phyloP scores from a whole-genome alignment of 768 basidiomycete species.

The Naematelia aurantialba region DNA sequence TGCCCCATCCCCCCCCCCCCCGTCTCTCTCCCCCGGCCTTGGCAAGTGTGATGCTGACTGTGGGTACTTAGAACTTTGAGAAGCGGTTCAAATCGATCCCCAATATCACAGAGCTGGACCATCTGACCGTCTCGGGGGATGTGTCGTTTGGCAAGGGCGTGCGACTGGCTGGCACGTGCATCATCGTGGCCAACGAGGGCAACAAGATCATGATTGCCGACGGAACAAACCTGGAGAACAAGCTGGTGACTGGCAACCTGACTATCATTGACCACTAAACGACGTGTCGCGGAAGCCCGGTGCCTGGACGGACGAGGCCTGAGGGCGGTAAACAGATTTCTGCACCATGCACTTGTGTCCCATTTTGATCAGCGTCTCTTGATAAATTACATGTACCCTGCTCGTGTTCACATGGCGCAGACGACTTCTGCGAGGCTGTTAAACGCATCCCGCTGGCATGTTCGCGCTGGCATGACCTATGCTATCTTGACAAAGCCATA shows the following conservation, averaged over 20 bases:
- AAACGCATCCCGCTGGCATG: no score
- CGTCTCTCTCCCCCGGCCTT: background rate
- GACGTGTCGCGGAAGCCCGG: no score
- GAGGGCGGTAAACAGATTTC: no score
- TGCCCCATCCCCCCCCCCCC: background rate
- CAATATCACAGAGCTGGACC: constrained; percentile 82
- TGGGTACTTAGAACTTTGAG: constrained; percentile 66
- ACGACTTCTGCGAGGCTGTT: no score
- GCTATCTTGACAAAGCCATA: no score
- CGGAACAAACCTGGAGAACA: constrained; percentile 58
- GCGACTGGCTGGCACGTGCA: constrained; percentile 79
- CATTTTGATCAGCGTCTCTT: no score
- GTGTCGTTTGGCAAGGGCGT: constrained; percentile 79
- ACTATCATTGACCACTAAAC: constrained; percentile 66
- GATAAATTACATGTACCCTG: no score
- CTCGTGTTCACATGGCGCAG: no score
- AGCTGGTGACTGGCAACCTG: constrained; percentile 77
- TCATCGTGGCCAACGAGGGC: constrained; percentile 78
- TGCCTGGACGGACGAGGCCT: no score
- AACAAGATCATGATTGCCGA: constrained; percentile 79
- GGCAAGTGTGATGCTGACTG: background rate
- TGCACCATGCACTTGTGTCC: no score
- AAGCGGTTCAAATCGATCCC: constrained; percentile 94
- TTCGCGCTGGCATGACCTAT: no score
- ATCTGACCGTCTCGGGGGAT: constrained; percentile 88